Evolutionary conservation across 1,284 basidiomycete genomes (phyloP).

Genomic region (Ceratobasidium papillatum): DNA sequence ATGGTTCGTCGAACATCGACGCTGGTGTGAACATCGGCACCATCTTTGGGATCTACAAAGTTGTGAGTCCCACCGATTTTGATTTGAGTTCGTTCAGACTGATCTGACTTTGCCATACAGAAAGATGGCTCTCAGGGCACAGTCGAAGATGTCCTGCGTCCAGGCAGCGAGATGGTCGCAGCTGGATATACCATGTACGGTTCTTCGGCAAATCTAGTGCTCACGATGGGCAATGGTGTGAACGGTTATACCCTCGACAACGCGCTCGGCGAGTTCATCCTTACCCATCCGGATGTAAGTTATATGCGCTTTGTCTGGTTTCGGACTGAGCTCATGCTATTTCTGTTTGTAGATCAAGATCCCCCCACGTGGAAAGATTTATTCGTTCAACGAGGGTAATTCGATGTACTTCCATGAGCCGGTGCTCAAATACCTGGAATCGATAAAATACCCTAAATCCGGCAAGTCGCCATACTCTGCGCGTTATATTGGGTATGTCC

Average conservation of each 20-base stretch:
- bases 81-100: conserved; percentile 26
- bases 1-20: conserved; percentile 99
- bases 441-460: conserved; percentile 88
- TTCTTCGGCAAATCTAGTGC: conserved; percentile 96
- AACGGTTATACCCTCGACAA: conserved; percentile 99
- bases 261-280: conserved; percentile 96
- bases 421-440: conserved; percentile 87
- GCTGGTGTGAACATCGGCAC: conserved; percentile 99
- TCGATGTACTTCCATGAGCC: conserved; percentile 92
- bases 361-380: conserved; percentile 95
- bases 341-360: conserved; percentile 76
- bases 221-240: conserved; percentile 95
- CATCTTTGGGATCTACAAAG: conserved; percentile 97
- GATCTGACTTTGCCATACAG: conserved; percentile 54
- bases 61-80: conserved; percentile 60
- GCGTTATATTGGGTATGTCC: conserved; percentile 84
- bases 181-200: conserved; percentile 99
- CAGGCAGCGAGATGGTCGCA: conserved; percentile 97
- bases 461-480: conserved; percentile 88
- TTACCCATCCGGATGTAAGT: conserved; percentile 93
- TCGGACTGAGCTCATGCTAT: neutral
- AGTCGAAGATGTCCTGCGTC: conserved; percentile 88
- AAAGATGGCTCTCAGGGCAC: conserved; percentile 78
- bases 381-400: conserved; percentile 99
- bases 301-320: neutral